Evolutionary conservation across 73 alveolate species (phyloP), one percentile per base, ranked within the genome.

Genomic region (Durusdinium trenchii): DNA sequence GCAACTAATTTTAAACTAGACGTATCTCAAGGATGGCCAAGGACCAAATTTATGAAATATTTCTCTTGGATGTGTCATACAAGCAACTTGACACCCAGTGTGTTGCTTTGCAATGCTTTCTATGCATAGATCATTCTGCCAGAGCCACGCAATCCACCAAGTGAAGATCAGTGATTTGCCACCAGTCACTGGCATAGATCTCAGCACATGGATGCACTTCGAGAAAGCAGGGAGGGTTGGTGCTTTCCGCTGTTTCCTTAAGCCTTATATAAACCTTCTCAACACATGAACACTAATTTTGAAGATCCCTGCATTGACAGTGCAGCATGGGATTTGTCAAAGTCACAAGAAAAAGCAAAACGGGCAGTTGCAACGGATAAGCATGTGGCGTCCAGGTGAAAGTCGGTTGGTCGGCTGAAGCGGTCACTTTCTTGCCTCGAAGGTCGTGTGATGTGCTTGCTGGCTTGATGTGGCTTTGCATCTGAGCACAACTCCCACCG

Each of bases 101-200:
- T 9, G 64, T 9, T 54, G 64, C 64, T 54, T 9, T 54, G 64
- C 64, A 12, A 20, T 54, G 64, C 20, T 20, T 12, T 38, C 54
- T 20, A 5, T 43, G 0, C 43, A 23, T 43, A 78, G 0, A 23
- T 32, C 43, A 28, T 16, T 35, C 46, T n/a, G 14, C 36, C 28
- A 54, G 28, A 28, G 35, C 43, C 20, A 36, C 99, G n/a, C 99
- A 94, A 54, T 94, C 99, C 47, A 76, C 99, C 50, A 94, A 67
- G 93, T 94, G 99, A 45, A 94, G 99, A 81, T 94, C 99, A 3
- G 99, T 94, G 83, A 78, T 94, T 46, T 94, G 99, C 99, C 99
- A 94, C 99, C 99, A 94, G 52, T 94, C 99, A 85, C 99, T 94
- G 30, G 99, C 99, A 45, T 94, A 94, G 51, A 94, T 84, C 98